Evolutionary conservation across 2,329 filamentous ascomycete genomes (phyloP).

Genomic region (Endoconidiophora laricicola): DNA sequence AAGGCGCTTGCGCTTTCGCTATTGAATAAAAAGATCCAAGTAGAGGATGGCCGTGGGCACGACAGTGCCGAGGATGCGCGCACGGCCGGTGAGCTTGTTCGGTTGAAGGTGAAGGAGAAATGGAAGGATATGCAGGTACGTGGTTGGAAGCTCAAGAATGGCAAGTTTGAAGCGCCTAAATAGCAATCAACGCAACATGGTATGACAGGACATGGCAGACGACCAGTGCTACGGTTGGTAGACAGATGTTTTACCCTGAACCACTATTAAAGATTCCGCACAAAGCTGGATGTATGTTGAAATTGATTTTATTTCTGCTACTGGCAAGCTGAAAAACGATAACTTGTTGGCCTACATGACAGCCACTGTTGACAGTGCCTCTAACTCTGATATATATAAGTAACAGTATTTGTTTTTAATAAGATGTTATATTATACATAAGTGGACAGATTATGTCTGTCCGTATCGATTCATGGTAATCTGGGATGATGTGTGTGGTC

Average conservation of each 20-base stretch:
- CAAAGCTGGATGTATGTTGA: no score
- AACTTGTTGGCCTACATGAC: neutral
- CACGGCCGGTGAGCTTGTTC: conserved; percentile 73
- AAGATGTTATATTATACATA: conserved; percentile 12
- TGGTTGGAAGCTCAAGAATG: conserved; percentile 49
- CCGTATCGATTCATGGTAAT: conserved; percentile 6
- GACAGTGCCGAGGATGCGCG: conserved; percentile 86
- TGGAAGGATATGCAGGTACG: conserved; percentile 50
- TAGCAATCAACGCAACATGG: no score
- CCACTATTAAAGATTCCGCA: no score
- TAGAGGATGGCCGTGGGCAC: conserved; percentile 43
- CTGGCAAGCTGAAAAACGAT: no score
- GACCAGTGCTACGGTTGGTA: neutral
- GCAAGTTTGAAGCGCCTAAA: conserved; percentile 26
- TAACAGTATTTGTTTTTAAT: neutral
- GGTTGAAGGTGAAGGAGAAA: conserved; percentile 49
- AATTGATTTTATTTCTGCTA: no score
- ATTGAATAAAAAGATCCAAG: conserved; percentile 65
- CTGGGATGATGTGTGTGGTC: conserved; percentile 9
- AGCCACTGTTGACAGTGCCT: no score
- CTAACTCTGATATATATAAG: neutral
- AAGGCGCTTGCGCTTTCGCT: conserved; percentile 54
- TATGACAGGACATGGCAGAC: no score
- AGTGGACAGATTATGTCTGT: conserved; percentile 10
- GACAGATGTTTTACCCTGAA: neutral